Evolutionary conservation across 2,329 filamentous ascomycete species (phyloP), one percentile per base, ranked within the genome.

Genomic region (Penicillium hordei): DNA sequence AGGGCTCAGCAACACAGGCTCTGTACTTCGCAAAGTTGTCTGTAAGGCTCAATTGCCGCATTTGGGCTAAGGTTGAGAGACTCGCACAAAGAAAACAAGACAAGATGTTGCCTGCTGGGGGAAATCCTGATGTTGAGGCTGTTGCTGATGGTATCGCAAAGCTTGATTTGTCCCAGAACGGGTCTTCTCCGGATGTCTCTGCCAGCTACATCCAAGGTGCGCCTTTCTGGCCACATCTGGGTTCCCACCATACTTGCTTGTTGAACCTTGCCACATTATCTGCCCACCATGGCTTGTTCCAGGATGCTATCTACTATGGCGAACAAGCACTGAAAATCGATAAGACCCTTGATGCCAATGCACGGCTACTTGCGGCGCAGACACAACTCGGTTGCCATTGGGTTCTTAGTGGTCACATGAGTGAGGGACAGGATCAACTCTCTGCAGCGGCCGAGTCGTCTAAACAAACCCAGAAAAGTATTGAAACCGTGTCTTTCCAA

Each of bases 241-340:
- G 86, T 29, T 86, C 88, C 1, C 81, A 97, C 21, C 87, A 92
- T 65, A 83, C 85, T 31, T 86, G 87, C 55, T 79, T 96, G 15
- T 76, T 87, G 59, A 87, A 92, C 57, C 83, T 96, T 3, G 91
- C 91, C 0, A 83, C 83, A 4, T 79, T 96, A 1, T 96, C 93
- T 65, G 86, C 89, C 1, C 89, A 96, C 63, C 84, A 94, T 61
- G 94, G 94, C 29, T 84, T 96, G 75, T 91, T 92, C 62, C 87
- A 91, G 59, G 93, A 97, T 72, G 93, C 93, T 2, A 78, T 93
- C 0, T 94, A 93, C 71, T 95, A 96, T 65, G 88, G 89, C 1
- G 89, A 97, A 65, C 89, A 94, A 66, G 92, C 92, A 0, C 81
- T 89, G 53, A 91, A 89, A 67, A 84, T 96, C 59, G 90, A 90